Evolutionary conservation across 1,284 basidiomycete species (phyloP).

Genomic region (Malassezia cuniculi): DNA sequence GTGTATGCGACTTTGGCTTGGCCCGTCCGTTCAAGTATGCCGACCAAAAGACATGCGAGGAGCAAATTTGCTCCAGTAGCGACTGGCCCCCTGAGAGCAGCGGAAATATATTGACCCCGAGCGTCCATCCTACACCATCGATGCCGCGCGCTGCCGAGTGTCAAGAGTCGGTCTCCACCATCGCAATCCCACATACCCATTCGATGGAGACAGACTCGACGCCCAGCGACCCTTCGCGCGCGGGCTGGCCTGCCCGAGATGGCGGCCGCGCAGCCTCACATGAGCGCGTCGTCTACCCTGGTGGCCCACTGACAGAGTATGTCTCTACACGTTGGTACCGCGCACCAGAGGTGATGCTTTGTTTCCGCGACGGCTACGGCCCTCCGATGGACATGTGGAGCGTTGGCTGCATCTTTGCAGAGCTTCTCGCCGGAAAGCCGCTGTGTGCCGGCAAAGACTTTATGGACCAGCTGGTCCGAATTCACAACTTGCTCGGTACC

Average conservation of each 20-base stretch:
- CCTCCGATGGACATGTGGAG: slow-evolving; percentile 44
- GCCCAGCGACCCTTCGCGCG: no score
- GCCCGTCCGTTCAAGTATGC: slow-evolving; percentile 24
- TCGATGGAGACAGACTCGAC: no score
- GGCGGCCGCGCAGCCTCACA: not conserved
- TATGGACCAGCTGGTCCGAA: slow-evolving; percentile 41
- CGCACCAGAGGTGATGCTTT: slow-evolving; percentile 44
- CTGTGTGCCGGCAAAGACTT: slow-evolving; percentile 44
- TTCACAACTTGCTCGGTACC: slow-evolving; percentile 39
- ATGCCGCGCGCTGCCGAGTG: no score
- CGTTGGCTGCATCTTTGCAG: slow-evolving; percentile 43
- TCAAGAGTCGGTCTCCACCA: no score
- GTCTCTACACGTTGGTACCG: slow-evolving; percentile 44
- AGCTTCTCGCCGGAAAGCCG: slow-evolving; percentile 36
- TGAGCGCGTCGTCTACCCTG: slow-evolving; percentile 18
- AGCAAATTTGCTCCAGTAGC: no score
- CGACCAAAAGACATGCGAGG: no score
- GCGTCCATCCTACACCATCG: no score
- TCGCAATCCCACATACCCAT: no score
- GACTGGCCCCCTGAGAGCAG: no score
- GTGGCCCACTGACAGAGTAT: slow-evolving; percentile 41
- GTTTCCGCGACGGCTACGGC: slow-evolving; percentile 39
- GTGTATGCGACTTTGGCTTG: slow-evolving; percentile 42
- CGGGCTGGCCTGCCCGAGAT: no score
- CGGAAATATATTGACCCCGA: no score